Conservation (phyloP, 2,329 filamentous ascomycete genomes). For the Botrytis pseudocinerea region DNA sequence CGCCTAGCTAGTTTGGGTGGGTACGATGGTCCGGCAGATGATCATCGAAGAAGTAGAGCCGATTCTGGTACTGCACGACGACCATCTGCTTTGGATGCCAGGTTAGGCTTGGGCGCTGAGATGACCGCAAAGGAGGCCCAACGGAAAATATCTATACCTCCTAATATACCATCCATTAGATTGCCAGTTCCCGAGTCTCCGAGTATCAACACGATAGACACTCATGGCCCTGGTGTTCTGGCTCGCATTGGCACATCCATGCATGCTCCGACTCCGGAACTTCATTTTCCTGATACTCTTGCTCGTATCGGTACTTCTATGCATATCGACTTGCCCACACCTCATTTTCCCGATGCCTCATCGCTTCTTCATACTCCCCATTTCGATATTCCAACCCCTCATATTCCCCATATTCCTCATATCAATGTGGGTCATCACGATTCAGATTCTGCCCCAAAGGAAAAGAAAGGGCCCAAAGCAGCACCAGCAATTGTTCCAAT, state of each 20-base stretch:
- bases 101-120: slow-evolving; percentile 2
- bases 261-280: not conserved
- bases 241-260: not conserved
- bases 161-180: not conserved
- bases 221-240: not conserved
- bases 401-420: slow-evolving; percentile 7
- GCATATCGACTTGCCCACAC: slow-evolving; percentile 5
- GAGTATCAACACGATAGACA: no score
- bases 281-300: not conserved
- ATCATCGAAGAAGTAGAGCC: not conserved
- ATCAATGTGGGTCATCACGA: not conserved
- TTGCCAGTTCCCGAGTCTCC: not conserved
- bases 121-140: not conserved
- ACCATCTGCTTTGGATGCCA: slow-evolving; percentile 6
- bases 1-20: slow-evolving; percentile 19
- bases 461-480: not conserved
- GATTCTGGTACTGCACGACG: not conserved
- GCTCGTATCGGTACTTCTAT: not conserved
- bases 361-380: slow-evolving; percentile 14
- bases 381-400: not conserved
- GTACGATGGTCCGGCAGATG: slow-evolving; percentile 20
- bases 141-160: slow-evolving; percentile 9
- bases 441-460: not conserved
- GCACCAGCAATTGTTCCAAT: slow-evolving; percentile 2
- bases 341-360: not conserved